These are phyloP conservation scores for Saccharomyces hybrid DNA, from an alignment of 1,139 yeast species.

Conservation along the genomic window DNA sequence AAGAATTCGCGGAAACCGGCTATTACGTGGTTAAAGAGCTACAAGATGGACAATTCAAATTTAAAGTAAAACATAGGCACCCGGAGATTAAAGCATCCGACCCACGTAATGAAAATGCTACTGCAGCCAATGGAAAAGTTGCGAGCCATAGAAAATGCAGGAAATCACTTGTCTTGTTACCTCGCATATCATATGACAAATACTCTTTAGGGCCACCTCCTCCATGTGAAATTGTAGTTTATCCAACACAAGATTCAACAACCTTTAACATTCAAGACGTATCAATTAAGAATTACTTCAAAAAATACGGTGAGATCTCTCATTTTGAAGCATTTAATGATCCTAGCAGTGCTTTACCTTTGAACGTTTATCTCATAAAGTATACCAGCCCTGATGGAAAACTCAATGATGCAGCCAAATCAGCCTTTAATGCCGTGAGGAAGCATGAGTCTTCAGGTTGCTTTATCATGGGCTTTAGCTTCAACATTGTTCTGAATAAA, in stretches of 20 bases:
- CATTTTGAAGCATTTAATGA: conserved; percentile 59
- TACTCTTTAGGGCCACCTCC: conserved; percentile 76
- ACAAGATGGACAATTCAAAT: conserved; percentile 37
- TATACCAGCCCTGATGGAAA: conserved; percentile 49
- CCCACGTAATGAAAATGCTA: conserved; percentile 33
- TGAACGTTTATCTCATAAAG: conserved; percentile 62
- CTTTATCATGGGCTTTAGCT: conserved; percentile 33
- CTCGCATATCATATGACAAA: conserved; percentile 54
- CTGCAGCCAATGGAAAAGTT: conserved; percentile 10
- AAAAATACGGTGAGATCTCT: conserved; percentile 52
- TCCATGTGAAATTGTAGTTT: conserved; percentile 57
- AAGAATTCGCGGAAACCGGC: conserved; percentile 41
- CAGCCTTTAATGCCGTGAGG: conserved; percentile 37
- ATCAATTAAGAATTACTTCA: conserved; percentile 45
- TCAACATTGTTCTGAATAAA: conserved; percentile 22
- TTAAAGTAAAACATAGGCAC: conserved; percentile 20
- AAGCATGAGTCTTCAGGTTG: conserved; percentile 31
- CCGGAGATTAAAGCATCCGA: conserved; percentile 30
- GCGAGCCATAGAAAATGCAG: conserved; percentile 27
- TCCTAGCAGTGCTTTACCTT: conserved; percentile 70
- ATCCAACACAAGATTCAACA: conserved; percentile 49
- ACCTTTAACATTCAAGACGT: conserved; percentile 17
- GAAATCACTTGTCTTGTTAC: conserved; percentile 39
- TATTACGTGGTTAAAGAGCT: conserved; percentile 45
- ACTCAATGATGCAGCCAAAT: conserved; percentile 37